These are phyloP conservation scores for Cupressus sempervirens DNA, from an alignment of 75 land plant species.

Conservation along the genomic window DNA sequence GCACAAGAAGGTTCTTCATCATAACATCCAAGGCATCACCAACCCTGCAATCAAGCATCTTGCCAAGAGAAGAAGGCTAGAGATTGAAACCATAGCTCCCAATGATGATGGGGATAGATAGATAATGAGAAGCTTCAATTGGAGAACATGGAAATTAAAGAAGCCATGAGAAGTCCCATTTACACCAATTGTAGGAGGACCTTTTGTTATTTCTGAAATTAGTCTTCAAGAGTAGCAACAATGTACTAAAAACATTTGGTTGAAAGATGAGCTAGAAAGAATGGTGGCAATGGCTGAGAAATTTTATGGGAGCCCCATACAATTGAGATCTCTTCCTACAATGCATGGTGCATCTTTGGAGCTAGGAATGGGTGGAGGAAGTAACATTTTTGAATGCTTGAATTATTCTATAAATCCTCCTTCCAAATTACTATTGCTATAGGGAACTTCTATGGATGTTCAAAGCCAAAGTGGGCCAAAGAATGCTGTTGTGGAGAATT, in stretches of 20 bases:
- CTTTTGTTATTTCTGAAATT: slow-evolving; percentile 25
- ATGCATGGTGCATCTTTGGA: slow-evolving; percentile 10
- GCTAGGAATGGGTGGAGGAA: neutral
- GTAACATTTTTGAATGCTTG: neutral
- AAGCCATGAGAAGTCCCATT: slow-evolving; percentile 28
- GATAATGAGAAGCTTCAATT: slow-evolving; percentile 30
- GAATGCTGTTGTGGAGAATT: no score
- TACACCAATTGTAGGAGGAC: slow-evolving; percentile 38
- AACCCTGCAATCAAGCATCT: no score
- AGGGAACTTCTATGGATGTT: neutral
- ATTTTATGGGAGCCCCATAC: slow-evolving; percentile 11
- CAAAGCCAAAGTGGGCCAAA: neutral
- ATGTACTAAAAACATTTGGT: slow-evolving; percentile 28
- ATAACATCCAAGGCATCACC: no score
- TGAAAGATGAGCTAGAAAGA: slow-evolving; percentile 25
- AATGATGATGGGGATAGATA: no score
- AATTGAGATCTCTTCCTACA: neutral
- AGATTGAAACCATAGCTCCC: no score
- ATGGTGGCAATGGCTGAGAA: slow-evolving; percentile 7
- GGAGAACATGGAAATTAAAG: slow-evolving; percentile 26
- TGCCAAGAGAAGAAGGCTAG: no score
- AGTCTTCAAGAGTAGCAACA: slow-evolving; percentile 34
- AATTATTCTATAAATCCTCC: neutral
- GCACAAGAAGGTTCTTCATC: no score
- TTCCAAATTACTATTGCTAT: neutral